Evolutionary conservation across 371 early-diverging fungal genomes (phyloP), one percentile per base, ranked within the genome.

Genomic region (Circinella umbellata): DNA sequence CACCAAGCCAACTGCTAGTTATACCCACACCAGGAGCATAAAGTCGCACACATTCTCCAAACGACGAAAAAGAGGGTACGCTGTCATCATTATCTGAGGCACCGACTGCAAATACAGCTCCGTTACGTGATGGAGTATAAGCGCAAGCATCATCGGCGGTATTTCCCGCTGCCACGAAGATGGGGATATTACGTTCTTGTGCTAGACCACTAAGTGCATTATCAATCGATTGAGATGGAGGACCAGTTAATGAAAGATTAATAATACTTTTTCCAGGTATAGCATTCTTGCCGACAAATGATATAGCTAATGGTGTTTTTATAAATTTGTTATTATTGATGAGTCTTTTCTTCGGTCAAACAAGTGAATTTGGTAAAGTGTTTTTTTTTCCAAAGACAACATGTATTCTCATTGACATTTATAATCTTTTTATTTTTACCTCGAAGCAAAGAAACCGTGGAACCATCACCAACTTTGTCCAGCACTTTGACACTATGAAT

Each of bases 91-190:
- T 61, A 53, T 84, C 83, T 0, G 85, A 74, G 3, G 90, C 87
- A 37, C 93, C 95, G 0, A 92, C 92, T 6, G 93, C 86, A 67
- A 94, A 85, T 9, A 87, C 92, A 68, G 80, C 70, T 8, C 73
- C 72, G 17, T 81, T 86, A 5, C 89, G 85, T 8, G 89, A 89
- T 46, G 94, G 93, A 8, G 90, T 88, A 70, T 80, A 90, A 35
- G 81, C 78, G 65, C 94, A 95, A 1, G 94, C 92, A 71, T 89
- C 82, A 36, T 77, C 77, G 5, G 75, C 80, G 7, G 81, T 82
- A 72, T 93, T 93, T 3, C 95, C 96, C 1, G 95, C 94, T 15
- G 94, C 93, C 0, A 81, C 85, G 73, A 86, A 83, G 36, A 86
- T 71, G 0, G 85, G 87, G 8, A 85, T 74, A 2, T 68, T 57